phyloP scores from a whole-genome alignment of 495 filamentous ascomycete genomes.

The Sordaria brevicollis region DNA sequence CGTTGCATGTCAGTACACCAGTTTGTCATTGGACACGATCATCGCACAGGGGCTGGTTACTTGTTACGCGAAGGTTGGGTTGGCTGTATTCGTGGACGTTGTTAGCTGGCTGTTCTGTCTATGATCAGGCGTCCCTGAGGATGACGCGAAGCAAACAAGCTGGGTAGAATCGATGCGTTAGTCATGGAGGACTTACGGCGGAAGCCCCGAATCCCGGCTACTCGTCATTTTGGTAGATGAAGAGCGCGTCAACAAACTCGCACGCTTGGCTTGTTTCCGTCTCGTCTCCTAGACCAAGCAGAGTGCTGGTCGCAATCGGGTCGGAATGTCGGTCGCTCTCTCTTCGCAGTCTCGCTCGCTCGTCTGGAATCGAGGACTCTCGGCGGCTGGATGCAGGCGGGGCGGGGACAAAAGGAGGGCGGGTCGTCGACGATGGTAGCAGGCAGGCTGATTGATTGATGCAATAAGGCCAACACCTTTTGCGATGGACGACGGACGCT shows the following conservation, averaged over 20 bases:
- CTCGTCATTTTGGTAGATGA: constrained; percentile 18
- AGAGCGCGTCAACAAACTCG: constrained; percentile 4
- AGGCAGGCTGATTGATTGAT: neutral
- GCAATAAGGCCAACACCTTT: neutral
- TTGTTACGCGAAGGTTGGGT: constrained; percentile 56
- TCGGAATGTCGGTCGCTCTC: neutral
- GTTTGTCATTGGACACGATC: neutral
- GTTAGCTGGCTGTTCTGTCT: constrained; percentile 10
- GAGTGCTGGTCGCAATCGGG: neutral
- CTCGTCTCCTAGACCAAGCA: constrained; percentile 3
- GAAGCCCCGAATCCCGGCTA: constrained; percentile 20
- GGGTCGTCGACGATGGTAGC: neutral
- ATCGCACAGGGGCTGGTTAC: constrained; percentile 31
- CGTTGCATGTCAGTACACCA: constrained; percentile 9
- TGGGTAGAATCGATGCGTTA: neutral
- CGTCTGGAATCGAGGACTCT: constrained; percentile 1
- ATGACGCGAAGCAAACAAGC: neutral
- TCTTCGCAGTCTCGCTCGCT: no score
- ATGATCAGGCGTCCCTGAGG: neutral
- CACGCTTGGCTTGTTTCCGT: constrained; percentile 4
- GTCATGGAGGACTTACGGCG: constrained; percentile 16
- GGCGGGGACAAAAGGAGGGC: neutral
- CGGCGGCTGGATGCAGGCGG: neutral
- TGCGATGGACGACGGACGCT: neutral
- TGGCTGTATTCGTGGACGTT: constrained; percentile 24